phyloP scores from a whole-genome alignment of 2,329 filamentous ascomycete species.

The Colletotrichum cereale region DNA sequence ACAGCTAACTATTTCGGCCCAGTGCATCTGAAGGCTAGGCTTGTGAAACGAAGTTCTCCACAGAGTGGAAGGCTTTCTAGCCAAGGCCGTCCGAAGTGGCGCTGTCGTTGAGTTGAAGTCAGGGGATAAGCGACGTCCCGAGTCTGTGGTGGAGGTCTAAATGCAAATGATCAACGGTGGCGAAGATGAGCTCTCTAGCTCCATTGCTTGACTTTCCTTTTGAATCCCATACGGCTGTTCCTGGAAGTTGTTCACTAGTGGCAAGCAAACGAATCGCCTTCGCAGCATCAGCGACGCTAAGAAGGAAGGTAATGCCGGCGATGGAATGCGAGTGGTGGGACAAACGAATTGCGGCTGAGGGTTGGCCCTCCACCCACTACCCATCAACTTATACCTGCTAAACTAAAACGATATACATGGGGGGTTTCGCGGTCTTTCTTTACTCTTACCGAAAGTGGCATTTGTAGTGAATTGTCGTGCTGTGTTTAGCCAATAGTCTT shows the following conservation, averaged over 20 bases:
- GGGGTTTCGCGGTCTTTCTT: not conserved
- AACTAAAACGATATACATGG: not conserved
- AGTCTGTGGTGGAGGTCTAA: too few relatives aligned
- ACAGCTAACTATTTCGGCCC: not conserved
- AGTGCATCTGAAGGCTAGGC: not conserved
- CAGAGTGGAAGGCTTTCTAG: not conserved
- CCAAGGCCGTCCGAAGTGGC: not conserved
- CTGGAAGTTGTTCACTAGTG: not conserved
- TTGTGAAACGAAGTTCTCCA: too few relatives aligned
- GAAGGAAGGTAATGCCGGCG: not conserved
- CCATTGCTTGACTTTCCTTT: too few relatives aligned
- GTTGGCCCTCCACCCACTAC: not conserved
- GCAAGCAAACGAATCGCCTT: not conserved
- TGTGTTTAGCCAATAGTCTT: too few relatives aligned
- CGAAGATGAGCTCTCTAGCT: not conserved
- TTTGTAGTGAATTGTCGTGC: not conserved
- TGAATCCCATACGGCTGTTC: not conserved
- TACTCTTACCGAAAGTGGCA: not conserved
- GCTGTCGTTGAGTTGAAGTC: too few relatives aligned
- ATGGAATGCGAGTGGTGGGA: accelerated
- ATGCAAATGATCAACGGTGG: not conserved
- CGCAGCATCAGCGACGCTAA: not conserved
- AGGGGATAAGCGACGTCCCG: not conserved
- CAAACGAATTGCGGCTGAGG: not conserved
- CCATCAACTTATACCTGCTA: not conserved